Conservation (phyloP, 306 rosid species). For the Castanea crenata region DNA sequence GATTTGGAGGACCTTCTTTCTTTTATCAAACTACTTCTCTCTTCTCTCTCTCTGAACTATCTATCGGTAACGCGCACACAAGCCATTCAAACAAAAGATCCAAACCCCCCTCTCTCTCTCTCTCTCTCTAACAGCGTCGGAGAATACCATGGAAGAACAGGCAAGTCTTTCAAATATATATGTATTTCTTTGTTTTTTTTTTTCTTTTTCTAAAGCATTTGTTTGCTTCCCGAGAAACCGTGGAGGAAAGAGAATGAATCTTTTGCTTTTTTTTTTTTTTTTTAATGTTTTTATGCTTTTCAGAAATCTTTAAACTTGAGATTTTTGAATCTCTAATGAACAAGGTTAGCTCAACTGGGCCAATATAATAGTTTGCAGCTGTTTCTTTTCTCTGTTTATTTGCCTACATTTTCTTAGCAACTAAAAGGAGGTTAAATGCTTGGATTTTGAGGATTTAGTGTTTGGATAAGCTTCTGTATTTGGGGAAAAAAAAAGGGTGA, state of each 20-base stretch:
- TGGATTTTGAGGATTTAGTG: neutral
- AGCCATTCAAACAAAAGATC: constrained; percentile 39
- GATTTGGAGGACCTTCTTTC: constrained; percentile 47
- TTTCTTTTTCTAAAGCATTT: neutral
- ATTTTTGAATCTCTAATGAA: neutral
- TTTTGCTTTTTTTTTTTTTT: neutral
- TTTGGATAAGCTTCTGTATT: neutral
- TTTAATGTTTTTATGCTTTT: neutral
- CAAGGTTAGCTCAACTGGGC: neutral
- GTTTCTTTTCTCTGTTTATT: neutral
- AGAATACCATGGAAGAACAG: constrained; percentile 20
- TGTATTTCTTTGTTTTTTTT: neutral
- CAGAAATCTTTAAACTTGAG: neutral
- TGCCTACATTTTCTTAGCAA: neutral
- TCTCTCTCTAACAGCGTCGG: constrained; percentile 8
- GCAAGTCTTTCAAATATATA: constrained; percentile 26
- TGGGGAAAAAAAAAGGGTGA: no score
- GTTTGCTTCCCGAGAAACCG: constrained; percentile 13
- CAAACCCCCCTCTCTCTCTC: constrained; percentile 10
- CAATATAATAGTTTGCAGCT: constrained; percentile 1
- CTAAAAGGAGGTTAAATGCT: constrained; percentile 9
- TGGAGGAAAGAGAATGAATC: neutral
- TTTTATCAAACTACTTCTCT: constrained; percentile 37
- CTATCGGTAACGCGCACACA: constrained; percentile 29
- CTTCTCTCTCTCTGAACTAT: constrained; percentile 31